Base-by-base conservation (phyloP, 176 grass and related monocot genomes). In the Chrysopogon serrulatus region DNA sequence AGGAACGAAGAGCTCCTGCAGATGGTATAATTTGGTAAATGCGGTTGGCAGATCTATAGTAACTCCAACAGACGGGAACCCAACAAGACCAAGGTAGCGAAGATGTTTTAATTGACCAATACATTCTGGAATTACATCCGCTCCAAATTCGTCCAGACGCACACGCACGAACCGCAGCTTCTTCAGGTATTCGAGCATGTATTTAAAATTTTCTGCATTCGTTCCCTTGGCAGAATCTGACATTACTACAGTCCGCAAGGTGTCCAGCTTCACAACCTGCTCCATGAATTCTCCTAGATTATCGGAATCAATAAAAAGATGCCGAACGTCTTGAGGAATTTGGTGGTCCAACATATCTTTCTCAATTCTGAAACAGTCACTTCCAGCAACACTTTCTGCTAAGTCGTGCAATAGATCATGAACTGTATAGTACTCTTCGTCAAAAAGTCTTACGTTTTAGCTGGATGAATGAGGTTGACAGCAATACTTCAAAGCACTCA, bases 401-500 rank as follows among this genome's bases (percentile, higher is more conserved):
- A 86, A 67, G 48, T 86, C 83, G 60, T 69, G 83, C 8, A 76
- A 35, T 7, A 87, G 71, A 40, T 87, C 66, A 69, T 69, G 36
- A 69, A 69, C 3, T 40, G 18, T 37, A 73, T 47, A 76, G 82
- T 34, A 42, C 75, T 42, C 35, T 19, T 7, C 26, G 10, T 31
- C 13, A 30, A 51, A 1, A 3, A n/a, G 1, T 2, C 1, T 4
- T 0, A 21, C 33, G 8, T 32, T 31, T 3, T 26, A 36, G 26
- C 16, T 87, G 85, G 16, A 88, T 26, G 63, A 83, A 88, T 24
- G 70, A 88, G 45, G 60, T 31, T 45, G 72, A 63, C 48, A 83
- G 48, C 26, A 88, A 88, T 6, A 72, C 47, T 5, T 56, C 21
- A 5, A 78, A 31, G 44, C 78, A 79, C 10, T 5, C 1, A 28